These are phyloP conservation scores for Clavariopsis aquatica DNA, from an alignment of 495 filamentous ascomycete genomes.

Conservation along the genomic window DNA sequence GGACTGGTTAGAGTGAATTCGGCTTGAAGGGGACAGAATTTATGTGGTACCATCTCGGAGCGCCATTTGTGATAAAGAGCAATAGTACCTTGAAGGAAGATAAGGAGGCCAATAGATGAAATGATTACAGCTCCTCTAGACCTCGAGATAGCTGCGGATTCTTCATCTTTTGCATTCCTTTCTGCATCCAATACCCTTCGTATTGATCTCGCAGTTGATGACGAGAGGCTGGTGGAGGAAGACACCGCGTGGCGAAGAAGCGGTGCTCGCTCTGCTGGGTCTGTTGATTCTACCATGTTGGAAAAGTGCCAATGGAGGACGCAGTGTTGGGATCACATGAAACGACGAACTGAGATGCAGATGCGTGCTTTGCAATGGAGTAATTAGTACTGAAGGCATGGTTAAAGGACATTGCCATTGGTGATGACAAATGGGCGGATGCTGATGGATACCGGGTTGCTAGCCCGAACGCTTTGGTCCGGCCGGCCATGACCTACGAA, in stretches of 20 bases:
- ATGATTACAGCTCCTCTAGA: conserved; percentile 31
- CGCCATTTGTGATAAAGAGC: background rate
- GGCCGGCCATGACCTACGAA: too few relatives aligned
- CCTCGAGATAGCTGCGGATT: conserved; percentile 12
- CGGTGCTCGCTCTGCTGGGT: conserved; percentile 21
- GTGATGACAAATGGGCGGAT: conserved; percentile 28
- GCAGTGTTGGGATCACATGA: background rate
- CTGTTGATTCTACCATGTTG: background rate
- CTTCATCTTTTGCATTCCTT: conserved; percentile 12
- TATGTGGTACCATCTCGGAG: too few relatives aligned
- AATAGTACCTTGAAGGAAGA: conserved; percentile 44
- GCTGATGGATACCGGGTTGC: background rate
- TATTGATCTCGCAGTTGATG: conserved; percentile 25
- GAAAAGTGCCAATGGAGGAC: background rate
- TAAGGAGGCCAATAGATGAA: conserved; percentile 40
- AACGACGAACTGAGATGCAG: conserved; percentile 1
- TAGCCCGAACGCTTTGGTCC: conserved; percentile 12
- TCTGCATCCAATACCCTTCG: conserved; percentile 6
- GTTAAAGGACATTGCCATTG: too few relatives aligned
- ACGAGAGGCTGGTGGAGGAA: conserved; percentile 23
- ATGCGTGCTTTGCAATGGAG: background rate
- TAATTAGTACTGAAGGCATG: background rate
- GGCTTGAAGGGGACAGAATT: too few relatives aligned
- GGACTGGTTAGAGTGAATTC: background rate
- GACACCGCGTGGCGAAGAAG: conserved; percentile 18